Percentiles rank a stretch among this genome's conserved stretches.
Conservation (phyloP, 192 early-diverging fungal species). For the Linnemannia schmuckeri region DNA sequence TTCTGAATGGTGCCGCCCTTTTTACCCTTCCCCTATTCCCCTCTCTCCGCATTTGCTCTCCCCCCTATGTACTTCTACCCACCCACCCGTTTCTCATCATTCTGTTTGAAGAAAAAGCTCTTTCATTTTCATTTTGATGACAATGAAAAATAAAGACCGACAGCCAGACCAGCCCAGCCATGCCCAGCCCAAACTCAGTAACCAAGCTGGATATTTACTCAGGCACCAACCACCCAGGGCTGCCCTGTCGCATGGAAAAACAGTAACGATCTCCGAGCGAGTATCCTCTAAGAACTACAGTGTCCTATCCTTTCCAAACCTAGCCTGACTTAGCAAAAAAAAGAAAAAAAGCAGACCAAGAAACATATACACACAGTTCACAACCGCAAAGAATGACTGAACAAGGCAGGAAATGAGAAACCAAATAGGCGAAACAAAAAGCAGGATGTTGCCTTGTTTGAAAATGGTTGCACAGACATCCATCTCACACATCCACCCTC, state of each 20-base stretch:
- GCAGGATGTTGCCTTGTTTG: not conserved
- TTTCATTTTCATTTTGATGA: not conserved
- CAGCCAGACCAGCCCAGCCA: not conserved
- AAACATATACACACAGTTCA: not conserved
- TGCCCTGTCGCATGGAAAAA: not conserved
- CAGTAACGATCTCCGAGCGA: not conserved
- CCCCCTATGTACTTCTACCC: not conserved
- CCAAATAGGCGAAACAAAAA: too few relatives aligned
- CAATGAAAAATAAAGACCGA: not conserved
- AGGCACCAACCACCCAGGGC: not conserved
- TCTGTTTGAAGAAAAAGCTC: not conserved
- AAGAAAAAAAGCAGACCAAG: not conserved
- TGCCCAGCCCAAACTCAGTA: not conserved
- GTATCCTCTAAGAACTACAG: too few relatives aligned
- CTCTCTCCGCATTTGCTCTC: too few relatives aligned
- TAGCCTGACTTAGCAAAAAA: not conserved
- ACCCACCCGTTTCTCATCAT: not conserved
- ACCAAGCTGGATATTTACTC: not conserved
- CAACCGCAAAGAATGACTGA: too few relatives aligned
- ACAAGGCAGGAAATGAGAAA: too few relatives aligned
- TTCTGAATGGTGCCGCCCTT: not conserved
- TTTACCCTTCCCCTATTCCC: too few relatives aligned
- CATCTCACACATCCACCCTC: not conserved
- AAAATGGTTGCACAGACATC: not conserved
- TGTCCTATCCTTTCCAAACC: too few relatives aligned